Base-by-base conservation (phyloP, 2,329 filamentous ascomycete genomes). In the Colletotrichum zoysiae region DNA sequence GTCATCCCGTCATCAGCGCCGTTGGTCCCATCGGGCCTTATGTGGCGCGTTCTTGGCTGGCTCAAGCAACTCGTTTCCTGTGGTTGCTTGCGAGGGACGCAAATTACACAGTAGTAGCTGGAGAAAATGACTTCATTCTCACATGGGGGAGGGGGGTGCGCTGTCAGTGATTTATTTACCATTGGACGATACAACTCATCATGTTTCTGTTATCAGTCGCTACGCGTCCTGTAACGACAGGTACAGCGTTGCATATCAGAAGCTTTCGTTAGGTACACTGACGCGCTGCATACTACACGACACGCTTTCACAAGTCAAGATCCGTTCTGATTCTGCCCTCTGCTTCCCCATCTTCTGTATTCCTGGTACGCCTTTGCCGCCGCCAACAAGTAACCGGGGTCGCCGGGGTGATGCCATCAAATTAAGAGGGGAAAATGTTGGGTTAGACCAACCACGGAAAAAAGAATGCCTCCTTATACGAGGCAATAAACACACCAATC, bases 291-390 rank as follows among this genome's bases (percentile, higher is more conserved):
- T 44, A 44, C 8, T 59, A 33, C 58, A 63, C 44, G 30, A 53
- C 48, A 55, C 40, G 59, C 40, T 62, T 62, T 58, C 16, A 42
- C 18, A 64, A 69, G 46, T 69, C 65, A 60, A 51, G 26, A n/a
- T 46, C 53, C 35, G 53, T 56, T 69, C 53, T 53, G 38, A 26
- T 63, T 58, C 23, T 63, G 33, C 23, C 23, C 11, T 48, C 58
- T 35, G 3, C 30, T 33, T 30, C 46, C 44, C 18, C 59, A 40
- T 46, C 65, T 55, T 70, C 65, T 55, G 70, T 70, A 60, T 69
- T 64, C 55, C 66, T 60, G 23, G 26, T 70, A 72, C 70, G 70
- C 70, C 70, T 56, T 60, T 69, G 58, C 58, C 58, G 70, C 70
- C 60, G 59, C 67, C 55, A 70, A 66, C 70, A 44, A 44, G 23